Conservation (phyloP, 164 flowering plant species). For the Aristolochia californica region DNA sequence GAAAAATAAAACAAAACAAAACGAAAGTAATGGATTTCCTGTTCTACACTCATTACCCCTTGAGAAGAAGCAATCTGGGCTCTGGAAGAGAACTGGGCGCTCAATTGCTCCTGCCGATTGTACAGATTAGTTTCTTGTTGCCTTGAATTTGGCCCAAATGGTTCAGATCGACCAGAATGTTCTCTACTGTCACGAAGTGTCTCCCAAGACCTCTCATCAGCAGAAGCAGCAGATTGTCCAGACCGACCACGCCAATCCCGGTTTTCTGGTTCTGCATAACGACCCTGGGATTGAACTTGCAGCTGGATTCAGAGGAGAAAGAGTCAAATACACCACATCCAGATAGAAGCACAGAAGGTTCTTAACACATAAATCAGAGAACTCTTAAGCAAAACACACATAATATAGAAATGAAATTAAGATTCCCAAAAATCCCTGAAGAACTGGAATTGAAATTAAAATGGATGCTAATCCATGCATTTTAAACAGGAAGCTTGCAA, state of each 20-base stretch:
- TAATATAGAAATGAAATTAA: no score
- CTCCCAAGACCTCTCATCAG: constrained; percentile 73
- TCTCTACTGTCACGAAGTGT: constrained; percentile 46
- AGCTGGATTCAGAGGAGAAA: constrained; percentile 14
- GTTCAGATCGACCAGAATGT: constrained; percentile 22
- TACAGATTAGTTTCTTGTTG: constrained; percentile 43
- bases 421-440: background rate
- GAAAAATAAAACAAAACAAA: background rate
- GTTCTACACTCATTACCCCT: constrained; percentile 34
- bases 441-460: background rate
- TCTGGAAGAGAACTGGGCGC: constrained; percentile 40
- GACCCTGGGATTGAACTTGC: constrained; percentile 42
- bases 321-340: background rate
- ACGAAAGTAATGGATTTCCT: background rate
- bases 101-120: constrained; percentile 52
- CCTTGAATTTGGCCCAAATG: constrained; percentile 22
- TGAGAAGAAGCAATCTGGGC: constrained; percentile 46
- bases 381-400: no score
- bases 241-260: constrained; percentile 92
- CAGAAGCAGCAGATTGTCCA: constrained; percentile 34
- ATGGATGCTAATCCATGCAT: no score
- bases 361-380: background rate
- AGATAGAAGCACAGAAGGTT: no score
- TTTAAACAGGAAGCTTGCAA: background rate
- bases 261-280: constrained; percentile 72